phyloP scores from a whole-genome alignment of 495 filamentous ascomycete genomes.

The Amniculicola lignicola region DNA sequence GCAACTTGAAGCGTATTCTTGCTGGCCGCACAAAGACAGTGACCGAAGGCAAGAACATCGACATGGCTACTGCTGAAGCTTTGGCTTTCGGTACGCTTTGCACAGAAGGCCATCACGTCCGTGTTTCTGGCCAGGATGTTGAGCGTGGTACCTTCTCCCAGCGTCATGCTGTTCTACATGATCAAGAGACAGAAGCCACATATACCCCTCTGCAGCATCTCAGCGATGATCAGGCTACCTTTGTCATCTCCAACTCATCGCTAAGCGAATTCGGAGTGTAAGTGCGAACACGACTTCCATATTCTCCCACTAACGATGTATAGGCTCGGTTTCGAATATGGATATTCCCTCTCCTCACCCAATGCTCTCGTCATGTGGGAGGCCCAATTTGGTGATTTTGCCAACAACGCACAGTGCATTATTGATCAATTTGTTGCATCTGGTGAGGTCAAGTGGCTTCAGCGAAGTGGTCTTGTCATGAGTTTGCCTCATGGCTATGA shows the following conservation, averaged over 20 bases:
- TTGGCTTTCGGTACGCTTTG: constrained; percentile 91
- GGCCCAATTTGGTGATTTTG: constrained; percentile 98
- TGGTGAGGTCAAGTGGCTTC: constrained; percentile 96
- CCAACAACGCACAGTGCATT: constrained; percentile 98
- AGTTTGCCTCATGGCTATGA: constrained; percentile 97
- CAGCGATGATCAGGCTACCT: constrained; percentile 82
- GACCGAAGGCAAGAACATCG: constrained; percentile 87
- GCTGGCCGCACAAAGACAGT: constrained; percentile 86
- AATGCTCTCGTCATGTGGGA: constrained; percentile 99
- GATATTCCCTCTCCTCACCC: constrained; percentile 94
- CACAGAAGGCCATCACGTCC: constrained; percentile 89
- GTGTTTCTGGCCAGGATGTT: constrained; percentile 96
- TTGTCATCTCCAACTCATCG: constrained; percentile 96
- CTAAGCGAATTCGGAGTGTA: constrained; percentile 88
- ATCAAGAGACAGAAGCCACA: constrained; percentile 87
- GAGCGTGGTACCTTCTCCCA: constrained; percentile 99
- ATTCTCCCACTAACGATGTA: constrained; percentile 2
- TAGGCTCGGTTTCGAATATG: constrained; percentile 94
- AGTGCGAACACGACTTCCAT: constrained; percentile 34
- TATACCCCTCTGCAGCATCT: constrained; percentile 91
- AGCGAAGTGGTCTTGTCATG: constrained; percentile 90
- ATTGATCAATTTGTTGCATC: constrained; percentile 98
- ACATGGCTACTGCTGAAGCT: constrained; percentile 96
- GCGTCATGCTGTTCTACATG: constrained; percentile 93
- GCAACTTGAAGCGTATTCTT: constrained; percentile 96